Percentiles rank a stretch among this genome's conserved stretches.
Evolutionary conservation across 257 asterid genomes (phyloP).

Genomic region (Schizonepeta tenuifolia): DNA sequence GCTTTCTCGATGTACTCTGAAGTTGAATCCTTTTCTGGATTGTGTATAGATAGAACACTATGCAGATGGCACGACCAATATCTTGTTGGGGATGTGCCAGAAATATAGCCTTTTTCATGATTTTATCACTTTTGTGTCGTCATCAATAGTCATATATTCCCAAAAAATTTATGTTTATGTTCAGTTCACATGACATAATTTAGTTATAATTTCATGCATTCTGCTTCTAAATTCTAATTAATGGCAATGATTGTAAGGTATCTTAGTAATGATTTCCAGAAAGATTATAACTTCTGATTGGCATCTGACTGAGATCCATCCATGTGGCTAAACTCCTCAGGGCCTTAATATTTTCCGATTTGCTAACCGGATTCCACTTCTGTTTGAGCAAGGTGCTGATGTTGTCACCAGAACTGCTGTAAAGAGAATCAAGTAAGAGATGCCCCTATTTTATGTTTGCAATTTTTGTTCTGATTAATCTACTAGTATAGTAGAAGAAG

Average conservation of each 20-base stretch:
- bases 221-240: background rate
- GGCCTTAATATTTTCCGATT: constrained; percentile 89
- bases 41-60: constrained; percentile 1
- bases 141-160: background rate
- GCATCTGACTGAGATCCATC: constrained; percentile 16
- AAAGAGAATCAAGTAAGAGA: constrained; percentile 82
- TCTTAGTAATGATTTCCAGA: background rate
- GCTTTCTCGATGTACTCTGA: constrained; percentile 23
- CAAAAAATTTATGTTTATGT: background rate
- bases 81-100: background rate
- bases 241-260: background rate
- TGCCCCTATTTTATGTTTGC: constrained; percentile 3
- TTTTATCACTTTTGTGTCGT: background rate
- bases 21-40: constrained; percentile 1
- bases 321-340: constrained; percentile 46
- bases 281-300: background rate
- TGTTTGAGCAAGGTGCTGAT: constrained; percentile 97
- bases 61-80: background rate
- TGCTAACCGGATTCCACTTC: constrained; percentile 93
- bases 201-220: background rate
- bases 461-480: background rate
- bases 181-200: background rate
- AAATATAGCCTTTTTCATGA: background rate
- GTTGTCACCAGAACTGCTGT: constrained; percentile 89
- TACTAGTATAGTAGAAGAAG: background rate